phyloP scores from a whole-genome alignment of 768 basidiomycete genomes.

The Favolaschia claudopus region DNA sequence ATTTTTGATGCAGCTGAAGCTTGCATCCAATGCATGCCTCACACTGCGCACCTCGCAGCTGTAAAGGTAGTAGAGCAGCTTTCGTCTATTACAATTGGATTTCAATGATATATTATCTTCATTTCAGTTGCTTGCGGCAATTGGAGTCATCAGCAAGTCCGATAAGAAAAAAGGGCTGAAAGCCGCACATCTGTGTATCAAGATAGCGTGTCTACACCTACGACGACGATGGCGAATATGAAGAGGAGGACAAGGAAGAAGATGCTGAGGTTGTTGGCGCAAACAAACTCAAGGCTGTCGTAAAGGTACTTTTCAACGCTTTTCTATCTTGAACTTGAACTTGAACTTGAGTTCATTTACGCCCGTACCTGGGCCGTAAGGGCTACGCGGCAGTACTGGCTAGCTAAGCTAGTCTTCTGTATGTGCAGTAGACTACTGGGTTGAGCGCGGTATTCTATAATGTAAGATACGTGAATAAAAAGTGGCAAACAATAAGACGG shows the following conservation, averaged over 20 bases:
- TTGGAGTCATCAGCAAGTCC: constrained; percentile 28
- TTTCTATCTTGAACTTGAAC: no score
- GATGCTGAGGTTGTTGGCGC: background rate
- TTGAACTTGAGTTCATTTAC: no score
- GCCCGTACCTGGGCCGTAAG: no score
- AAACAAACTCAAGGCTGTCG: background rate
- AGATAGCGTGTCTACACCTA: constrained; percentile 7
- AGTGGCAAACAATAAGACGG: no score
- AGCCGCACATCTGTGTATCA: constrained; percentile 13
- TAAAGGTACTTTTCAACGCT: background rate
- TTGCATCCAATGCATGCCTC: constrained; percentile 35
- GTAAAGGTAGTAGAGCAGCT: constrained; percentile 25
- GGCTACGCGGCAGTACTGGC: no score
- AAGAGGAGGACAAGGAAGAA: constrained; percentile 19
- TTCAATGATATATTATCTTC: no score
- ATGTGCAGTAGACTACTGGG: no score
- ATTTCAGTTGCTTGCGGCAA: constrained; percentile 34
- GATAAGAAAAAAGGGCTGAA: constrained; percentile 7
- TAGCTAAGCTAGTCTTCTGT: no score
- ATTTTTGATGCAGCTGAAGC: constrained; percentile 22
- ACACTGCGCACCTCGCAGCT: constrained; percentile 35
- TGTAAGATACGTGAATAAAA: no score
- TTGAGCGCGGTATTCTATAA: no score
- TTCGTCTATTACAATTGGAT: background rate
- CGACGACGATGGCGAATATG: constrained; percentile 16